These are phyloP conservation scores for Fulvia fulva DNA, from an alignment of 2,329 filamentous ascomycete genomes.

Conservation along the genomic window DNA sequence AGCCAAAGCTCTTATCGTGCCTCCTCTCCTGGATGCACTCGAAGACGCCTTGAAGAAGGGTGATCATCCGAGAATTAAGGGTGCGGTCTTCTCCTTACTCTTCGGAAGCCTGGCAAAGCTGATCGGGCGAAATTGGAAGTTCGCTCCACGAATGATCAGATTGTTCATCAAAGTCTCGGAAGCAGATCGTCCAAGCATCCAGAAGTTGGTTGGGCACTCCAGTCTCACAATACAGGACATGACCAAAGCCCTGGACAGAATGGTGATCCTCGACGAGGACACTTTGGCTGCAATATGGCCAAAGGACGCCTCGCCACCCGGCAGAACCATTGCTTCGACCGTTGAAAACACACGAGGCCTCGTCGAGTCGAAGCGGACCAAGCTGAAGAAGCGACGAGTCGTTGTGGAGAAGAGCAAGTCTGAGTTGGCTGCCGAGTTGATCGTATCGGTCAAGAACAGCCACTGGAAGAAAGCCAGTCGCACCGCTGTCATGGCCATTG, in stretches of 20 bases:
- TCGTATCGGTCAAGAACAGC: conserved; percentile 69
- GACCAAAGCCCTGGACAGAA: conserved; percentile 79
- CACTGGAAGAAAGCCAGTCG: conserved; percentile 96
- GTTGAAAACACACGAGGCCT: conserved; percentile 55
- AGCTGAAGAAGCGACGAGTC: conserved; percentile 69
- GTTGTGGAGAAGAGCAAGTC: conserved; percentile 82
- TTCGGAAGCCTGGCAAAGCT: conserved; percentile 87
- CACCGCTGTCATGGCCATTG: conserved; percentile 85
- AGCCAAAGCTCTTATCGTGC: conserved; percentile 82
- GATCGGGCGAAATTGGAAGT: conserved; percentile 87
- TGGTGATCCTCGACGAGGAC: conserved; percentile 73
- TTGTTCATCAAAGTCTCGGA: conserved; percentile 85
- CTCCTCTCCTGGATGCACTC: conserved; percentile 74
- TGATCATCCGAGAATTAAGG: conserved; percentile 90
- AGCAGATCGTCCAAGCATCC: conserved; percentile 91
- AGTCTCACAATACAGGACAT: conserved; percentile 88
- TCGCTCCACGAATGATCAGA: conserved; percentile 82
- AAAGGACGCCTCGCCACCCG: conserved; percentile 29
- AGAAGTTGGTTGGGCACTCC: conserved; percentile 76
- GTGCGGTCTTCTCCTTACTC: conserved; percentile 83
- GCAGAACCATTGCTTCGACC: conserved; percentile 31
- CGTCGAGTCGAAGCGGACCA: conserved; percentile 65
- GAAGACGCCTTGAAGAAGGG: conserved; percentile 72
- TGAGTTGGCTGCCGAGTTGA: conserved; percentile 73
- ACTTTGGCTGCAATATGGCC: conserved; percentile 71